These are phyloP conservation scores for Pezicula neosporulosa DNA, from an alignment of 2,329 filamentous ascomycete genomes.

Conservation along the genomic window DNA sequence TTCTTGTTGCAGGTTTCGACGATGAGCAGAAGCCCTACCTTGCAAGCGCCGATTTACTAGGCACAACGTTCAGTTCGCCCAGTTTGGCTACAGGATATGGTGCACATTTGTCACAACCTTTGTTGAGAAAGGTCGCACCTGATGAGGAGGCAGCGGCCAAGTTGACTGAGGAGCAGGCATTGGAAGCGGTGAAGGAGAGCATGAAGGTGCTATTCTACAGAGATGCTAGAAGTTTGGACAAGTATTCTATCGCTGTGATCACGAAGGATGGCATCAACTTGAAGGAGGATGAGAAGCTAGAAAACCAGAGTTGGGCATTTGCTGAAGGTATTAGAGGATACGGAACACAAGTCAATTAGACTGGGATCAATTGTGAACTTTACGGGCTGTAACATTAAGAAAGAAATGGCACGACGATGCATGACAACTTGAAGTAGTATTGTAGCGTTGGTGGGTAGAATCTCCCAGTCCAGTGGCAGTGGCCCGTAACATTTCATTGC, in stretches of 20 bases:
- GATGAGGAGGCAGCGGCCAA: conserved; percentile 75
- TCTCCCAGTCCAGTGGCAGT: not conserved
- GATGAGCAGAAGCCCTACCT: conserved; percentile 80
- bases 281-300: conserved; percentile 80
- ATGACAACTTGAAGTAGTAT: no score
- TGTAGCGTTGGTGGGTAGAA: not conserved
- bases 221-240: conserved; percentile 87
- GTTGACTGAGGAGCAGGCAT: conserved; percentile 73
- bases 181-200: conserved; percentile 81
- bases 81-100: conserved; percentile 93
- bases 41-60: conserved; percentile 85
- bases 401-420: not conserved
- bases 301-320: conserved; percentile 97
- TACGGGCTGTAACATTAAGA: not conserved
- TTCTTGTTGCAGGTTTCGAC: conserved; percentile 88
- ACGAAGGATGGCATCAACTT: conserved; percentile 86
- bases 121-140: conserved; percentile 79
- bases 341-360: conserved; percentile 66
- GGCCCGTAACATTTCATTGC: no score
- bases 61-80: conserved; percentile 85
- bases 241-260: conserved; percentile 87
- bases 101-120: conserved; percentile 86
- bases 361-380: not conserved
- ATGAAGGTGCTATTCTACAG: conserved; percentile 99
- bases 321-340: conserved; percentile 90